These are phyloP conservation scores for Penicillium argentinense DNA, from an alignment of 495 filamentous ascomycete species.

Conservation along the genomic window DNA sequence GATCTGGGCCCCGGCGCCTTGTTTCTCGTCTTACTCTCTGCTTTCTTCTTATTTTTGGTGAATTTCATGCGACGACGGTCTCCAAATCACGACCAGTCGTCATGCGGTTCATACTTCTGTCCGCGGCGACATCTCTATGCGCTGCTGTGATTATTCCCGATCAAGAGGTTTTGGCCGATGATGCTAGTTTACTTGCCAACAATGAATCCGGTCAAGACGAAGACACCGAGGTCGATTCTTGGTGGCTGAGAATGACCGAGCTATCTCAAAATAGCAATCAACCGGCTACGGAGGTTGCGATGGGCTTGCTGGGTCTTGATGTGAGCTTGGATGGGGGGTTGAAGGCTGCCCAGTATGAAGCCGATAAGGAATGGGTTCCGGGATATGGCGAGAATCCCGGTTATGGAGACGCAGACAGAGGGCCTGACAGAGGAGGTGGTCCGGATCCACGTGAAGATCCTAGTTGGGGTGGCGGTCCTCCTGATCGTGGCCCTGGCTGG, in stretches of 20 bases:
- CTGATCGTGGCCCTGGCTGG: not conserved
- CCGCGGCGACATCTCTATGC: slow-evolving; percentile 54
- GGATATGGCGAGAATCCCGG: not conserved
- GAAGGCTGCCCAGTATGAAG: not conserved
- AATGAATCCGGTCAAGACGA: not conserved
- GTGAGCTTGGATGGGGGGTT: not conserved
- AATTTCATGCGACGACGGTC: too few relatives aligned
- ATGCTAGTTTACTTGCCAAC: not conserved
- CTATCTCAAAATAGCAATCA: not conserved
- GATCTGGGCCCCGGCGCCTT: too few relatives aligned
- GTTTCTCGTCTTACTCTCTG: slow-evolving; percentile 1
- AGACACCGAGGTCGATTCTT: not conserved
- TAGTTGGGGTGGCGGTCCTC: not conserved
- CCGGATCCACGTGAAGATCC: not conserved
- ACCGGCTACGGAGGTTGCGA: not conserved
- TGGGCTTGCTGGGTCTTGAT: not conserved
- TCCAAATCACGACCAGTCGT: too few relatives aligned
- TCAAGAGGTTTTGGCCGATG: slow-evolving; percentile 41
- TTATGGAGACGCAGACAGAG: not conserved
- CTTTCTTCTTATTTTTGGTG: not conserved
- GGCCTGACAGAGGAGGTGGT: not conserved
- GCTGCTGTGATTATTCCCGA: slow-evolving; percentile 63
- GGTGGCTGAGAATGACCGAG: not conserved
- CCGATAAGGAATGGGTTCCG: slow-evolving; percentile 19
- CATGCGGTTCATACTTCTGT: slow-evolving; percentile 51